phyloP scores from a whole-genome alignment of 352 stramenopile species.

The Phytophthora meadii region DNA sequence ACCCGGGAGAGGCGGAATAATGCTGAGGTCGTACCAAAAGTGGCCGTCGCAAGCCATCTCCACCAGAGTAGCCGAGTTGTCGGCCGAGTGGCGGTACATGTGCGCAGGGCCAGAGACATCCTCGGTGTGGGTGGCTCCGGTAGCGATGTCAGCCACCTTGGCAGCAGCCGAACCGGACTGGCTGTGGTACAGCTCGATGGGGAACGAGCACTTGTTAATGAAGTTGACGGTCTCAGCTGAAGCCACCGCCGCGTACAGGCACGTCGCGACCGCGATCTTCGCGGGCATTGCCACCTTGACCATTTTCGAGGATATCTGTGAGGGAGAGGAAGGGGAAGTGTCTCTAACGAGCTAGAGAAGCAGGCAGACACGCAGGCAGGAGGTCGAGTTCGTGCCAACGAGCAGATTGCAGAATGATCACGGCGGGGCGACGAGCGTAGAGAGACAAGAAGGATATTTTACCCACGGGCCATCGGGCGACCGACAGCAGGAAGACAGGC shows the following conservation, averaged over 20 bases:
- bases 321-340: not conserved
- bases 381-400: conserved; percentile 22
- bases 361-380: conserved; percentile 6
- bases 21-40: conserved; percentile 70
- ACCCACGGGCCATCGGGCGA: conserved; percentile 5
- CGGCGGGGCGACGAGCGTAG: conserved; percentile 5
- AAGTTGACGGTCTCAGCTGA: conserved; percentile 46
- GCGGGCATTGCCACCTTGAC: conserved; percentile 35
- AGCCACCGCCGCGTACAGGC: conserved; percentile 26
- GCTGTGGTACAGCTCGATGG: conserved; percentile 51
- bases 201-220: conserved; percentile 47
- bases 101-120: conserved; percentile 38
- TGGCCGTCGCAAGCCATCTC: conserved; percentile 40
- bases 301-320: conserved; percentile 25
- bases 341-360: conserved; percentile 19
- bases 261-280: conserved; percentile 30
- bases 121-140: conserved; percentile 16
- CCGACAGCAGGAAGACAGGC: conserved; percentile 19
- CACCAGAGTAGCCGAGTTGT: conserved; percentile 44
- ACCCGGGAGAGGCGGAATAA: conserved; percentile 53
- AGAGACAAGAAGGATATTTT: conserved; percentile 12
- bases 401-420: conserved; percentile 46
- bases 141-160: conserved; percentile 30
- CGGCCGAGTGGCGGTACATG: conserved; percentile 59
- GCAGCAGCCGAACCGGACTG: conserved; percentile 30